Base-by-base conservation (phyloP, 768 basidiomycete genomes). In the Cystofilobasidium capitatum region DNA sequence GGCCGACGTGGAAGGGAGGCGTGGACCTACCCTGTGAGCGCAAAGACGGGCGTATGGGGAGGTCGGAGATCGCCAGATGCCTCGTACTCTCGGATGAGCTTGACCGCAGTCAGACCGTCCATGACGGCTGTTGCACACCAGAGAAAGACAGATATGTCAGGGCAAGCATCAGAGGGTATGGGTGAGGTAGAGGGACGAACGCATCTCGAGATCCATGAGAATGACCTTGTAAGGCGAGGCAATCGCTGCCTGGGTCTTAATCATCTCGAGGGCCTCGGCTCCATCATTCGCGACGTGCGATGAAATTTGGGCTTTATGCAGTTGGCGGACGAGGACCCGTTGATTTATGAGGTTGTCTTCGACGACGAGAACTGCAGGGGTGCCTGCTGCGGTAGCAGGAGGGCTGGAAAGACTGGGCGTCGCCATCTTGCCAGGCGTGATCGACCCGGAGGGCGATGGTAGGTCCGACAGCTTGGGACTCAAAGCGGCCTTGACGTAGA, bases 101-200 rank as follows among this genome's bases (percentile, higher is more conserved):
- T 49, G 12, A 70, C 71, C 9, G 71, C 71, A 0, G 62, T 61
- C 13, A 73, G 60, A 17, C 72, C 72, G 42, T 73, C 70, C 49
- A 71, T 57, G 13, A 73, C 51, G 5, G 72, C 66, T 72, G 69
- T 70, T n/a, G n/a, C n/a, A n/a, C n/a, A n/a, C n/a, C n/a, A n/a
- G n/a, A n/a, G n/a, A n/a, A 39, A 13, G 24, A 14, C 14, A n/a
- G 36, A 16, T 39, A 9, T 10, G 39, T 35, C 3, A 10, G 8
- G 42, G 24, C 9, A n/a, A 13, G 39, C 20, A 12, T 7, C 39
- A 42, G 42, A 16, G 35, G 10, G 10, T 29, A 16, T 17, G 20
- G n/a, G 17, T 17, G 35, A 35, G 24, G 31, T 57, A 29, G 16
- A 40, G 20, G 42, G 13, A 47, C 62, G 12, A 7, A 62, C 47